phyloP scores from a whole-genome alignment of 1,139 yeast genomes.

The Taphrina betulina region DNA sequence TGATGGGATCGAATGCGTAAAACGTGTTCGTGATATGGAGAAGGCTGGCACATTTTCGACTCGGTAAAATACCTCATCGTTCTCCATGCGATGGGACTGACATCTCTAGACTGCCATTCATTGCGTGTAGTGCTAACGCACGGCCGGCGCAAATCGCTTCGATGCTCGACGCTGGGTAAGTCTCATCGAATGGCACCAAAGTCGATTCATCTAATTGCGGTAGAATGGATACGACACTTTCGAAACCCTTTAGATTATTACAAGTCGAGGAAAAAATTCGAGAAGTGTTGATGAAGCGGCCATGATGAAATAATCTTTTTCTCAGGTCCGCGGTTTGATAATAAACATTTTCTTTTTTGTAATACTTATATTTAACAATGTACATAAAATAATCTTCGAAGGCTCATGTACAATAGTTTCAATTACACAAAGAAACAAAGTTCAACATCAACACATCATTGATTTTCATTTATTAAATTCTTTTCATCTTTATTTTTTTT shows the following conservation, averaged over 20 bases:
- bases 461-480: too few relatives aligned
- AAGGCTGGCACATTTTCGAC: not conserved
- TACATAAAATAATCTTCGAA: too few relatives aligned
- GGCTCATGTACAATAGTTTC: too few relatives aligned
- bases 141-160: constrained; percentile 2
- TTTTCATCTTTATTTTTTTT: too few relatives aligned
- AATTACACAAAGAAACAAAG: too few relatives aligned
- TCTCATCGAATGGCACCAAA: not conserved
- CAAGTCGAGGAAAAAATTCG: not conserved
- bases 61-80: not conserved
- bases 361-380: too few relatives aligned
- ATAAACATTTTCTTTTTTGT: too few relatives aligned
- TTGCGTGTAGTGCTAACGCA: constrained; percentile 16
- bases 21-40: constrained; percentile 13
- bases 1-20: constrained; percentile 3
- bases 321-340: too few relatives aligned
- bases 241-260: not conserved
- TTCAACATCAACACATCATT: too few relatives aligned
- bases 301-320: too few relatives aligned
- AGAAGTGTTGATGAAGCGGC: too few relatives aligned
- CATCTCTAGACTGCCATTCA: not conserved
- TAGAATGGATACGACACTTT: not conserved
- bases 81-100: not conserved
- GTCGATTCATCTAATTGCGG: not conserved
- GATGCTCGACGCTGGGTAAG: constrained; percentile 10